Percentiles rank a stretch among this genome's conserved stretches.
Evolutionary conservation across 176 grass and related monocot genomes (phyloP).

Genomic region (Avena sativa): DNA sequence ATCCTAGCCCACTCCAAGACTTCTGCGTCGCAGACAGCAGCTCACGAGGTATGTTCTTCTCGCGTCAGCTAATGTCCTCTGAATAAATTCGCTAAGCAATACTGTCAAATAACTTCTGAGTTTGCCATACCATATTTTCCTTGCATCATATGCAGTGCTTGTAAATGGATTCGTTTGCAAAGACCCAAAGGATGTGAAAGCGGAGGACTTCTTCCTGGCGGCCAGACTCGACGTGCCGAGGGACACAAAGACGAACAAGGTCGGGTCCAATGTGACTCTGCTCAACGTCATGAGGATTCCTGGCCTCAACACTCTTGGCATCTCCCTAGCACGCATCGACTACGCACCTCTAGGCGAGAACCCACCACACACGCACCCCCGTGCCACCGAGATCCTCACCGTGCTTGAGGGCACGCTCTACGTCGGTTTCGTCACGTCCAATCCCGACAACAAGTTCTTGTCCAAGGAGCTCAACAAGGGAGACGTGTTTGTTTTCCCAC

Average conservation of each 20-base stretch:
- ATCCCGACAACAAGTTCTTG: background rate
- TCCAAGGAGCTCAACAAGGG: background rate
- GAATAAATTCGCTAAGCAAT: background rate
- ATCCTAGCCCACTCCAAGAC: conserved; percentile 20
- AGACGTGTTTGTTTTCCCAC: background rate
- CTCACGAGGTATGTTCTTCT: background rate
- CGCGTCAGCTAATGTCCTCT: background rate
- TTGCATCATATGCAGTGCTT: background rate
- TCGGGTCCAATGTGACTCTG: background rate
- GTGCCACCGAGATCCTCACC: background rate
- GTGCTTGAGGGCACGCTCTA: background rate
- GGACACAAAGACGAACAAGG: background rate
- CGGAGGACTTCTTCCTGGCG: background rate
- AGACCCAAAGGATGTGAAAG: conserved; percentile 4
- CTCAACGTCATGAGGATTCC: conserved; percentile 1
- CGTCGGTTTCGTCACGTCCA: background rate
- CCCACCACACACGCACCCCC: background rate
- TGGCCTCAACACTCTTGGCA: conserved; percentile 11
- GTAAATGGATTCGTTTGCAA: conserved; percentile 5
- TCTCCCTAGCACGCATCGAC: background rate
- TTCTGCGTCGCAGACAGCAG: conserved; percentile 10
- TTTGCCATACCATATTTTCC: background rate
- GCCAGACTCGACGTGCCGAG: background rate
- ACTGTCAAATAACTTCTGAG: background rate
- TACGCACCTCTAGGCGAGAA: background rate